Conservation (phyloP, 2,329 filamentous ascomycete species). For the Botrytis fragariae region DNA sequence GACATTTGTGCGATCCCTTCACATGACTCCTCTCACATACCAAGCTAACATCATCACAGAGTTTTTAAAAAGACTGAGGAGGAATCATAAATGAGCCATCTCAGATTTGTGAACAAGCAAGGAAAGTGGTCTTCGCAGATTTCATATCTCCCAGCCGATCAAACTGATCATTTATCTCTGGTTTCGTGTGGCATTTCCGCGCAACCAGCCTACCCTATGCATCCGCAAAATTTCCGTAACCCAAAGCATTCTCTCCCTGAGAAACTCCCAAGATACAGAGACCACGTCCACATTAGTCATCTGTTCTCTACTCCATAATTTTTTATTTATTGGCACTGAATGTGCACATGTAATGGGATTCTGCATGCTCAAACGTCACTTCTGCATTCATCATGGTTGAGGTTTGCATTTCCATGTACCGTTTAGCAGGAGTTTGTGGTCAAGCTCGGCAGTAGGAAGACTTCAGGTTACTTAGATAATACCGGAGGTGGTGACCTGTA, state of each 20-base stretch:
- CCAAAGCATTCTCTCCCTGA: neutral
- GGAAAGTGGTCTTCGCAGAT: neutral
- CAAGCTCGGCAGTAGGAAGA: neutral
- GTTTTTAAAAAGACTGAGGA: slow-evolving; percentile 30
- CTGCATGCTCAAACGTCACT: neutral
- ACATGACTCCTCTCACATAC: slow-evolving; percentile 2
- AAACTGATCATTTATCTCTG: neutral
- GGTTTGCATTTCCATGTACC: neutral
- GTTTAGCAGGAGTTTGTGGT: neutral
- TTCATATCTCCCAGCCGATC: neutral
- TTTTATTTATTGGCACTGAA: neutral
- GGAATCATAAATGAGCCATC: neutral
- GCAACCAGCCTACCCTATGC: neutral
- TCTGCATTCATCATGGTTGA: neutral
- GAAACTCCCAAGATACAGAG: neutral
- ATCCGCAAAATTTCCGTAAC: neutral
- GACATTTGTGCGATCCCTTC: slow-evolving; percentile 39
- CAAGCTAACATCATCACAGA: slow-evolving; percentile 25
- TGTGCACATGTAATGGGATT: neutral
- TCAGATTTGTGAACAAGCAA: neutral
- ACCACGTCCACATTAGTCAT: neutral
- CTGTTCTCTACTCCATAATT: neutral
- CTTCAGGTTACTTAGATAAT: neutral
- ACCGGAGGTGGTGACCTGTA: neutral
- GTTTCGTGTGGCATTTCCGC: neutral